Evolutionary conservation across 805 yeast species (phyloP).

Genomic region (Wickerhamiella galacta): DNA sequence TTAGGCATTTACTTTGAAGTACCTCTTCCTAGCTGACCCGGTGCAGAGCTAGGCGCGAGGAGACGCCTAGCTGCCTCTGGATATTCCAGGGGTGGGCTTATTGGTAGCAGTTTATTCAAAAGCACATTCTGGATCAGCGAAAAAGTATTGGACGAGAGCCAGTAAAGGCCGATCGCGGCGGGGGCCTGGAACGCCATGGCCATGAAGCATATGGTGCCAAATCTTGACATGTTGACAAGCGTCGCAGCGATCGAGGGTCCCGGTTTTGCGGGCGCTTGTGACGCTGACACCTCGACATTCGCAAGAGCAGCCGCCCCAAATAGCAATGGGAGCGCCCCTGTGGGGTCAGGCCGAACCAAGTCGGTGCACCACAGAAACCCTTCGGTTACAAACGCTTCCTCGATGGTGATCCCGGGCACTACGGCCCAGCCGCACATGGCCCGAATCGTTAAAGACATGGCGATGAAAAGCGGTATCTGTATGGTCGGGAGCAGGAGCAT

Average conservation of each 20-base stretch:
- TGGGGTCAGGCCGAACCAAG: slow-evolving; percentile 44
- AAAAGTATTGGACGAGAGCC: slow-evolving; percentile 73
- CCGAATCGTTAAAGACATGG: slow-evolving; percentile 59
- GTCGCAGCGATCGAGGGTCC: slow-evolving; percentile 18
- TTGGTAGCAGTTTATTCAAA: slow-evolving; percentile 50
- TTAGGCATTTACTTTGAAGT: too few relatives aligned
- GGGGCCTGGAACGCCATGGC: slow-evolving; percentile 80
- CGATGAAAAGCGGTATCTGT: slow-evolving; percentile 79
- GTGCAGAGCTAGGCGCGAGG: too few relatives aligned
- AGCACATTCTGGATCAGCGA: slow-evolving; percentile 62
- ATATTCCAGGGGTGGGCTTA: slow-evolving; percentile 29
- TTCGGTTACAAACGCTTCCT: slow-evolving; percentile 26
- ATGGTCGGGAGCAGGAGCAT: slow-evolving; percentile 48
- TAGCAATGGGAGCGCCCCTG: slow-evolving; percentile 47
- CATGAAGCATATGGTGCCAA: slow-evolving; percentile 66
- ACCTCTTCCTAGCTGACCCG: too few relatives aligned
- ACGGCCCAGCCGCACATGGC: slow-evolving; percentile 44
- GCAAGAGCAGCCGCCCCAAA: slow-evolving; percentile 56
- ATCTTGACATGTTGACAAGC: slow-evolving; percentile 53
- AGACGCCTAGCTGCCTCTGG: slow-evolving; percentile 6
- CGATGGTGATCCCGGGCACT: slow-evolving; percentile 19
- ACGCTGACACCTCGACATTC: slow-evolving; percentile 77
- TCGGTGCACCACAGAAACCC: slow-evolving; percentile 48
- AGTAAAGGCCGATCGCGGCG: slow-evolving; percentile 61
- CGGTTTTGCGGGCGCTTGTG: slow-evolving; percentile 19